phyloP scores from a whole-genome alignment of 2,329 filamentous ascomycete species.

The Xylaria polymorpha region DNA sequence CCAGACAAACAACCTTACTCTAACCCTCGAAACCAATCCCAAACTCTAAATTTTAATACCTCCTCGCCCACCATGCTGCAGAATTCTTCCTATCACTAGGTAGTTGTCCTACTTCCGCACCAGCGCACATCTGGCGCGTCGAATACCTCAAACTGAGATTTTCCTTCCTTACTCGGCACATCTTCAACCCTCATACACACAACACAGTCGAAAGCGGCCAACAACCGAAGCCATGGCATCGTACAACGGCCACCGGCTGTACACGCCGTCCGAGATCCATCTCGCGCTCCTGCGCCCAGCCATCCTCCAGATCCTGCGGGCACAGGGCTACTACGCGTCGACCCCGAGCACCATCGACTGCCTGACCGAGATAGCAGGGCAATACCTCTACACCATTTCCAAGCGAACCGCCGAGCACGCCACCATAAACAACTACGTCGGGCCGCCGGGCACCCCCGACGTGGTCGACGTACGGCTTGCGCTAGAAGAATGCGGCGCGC shows the following conservation, averaged over 20 bases:
- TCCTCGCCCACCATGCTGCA: not conserved
- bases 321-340: slow-evolving; percentile 87
- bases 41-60: not conserved
- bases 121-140: not conserved
- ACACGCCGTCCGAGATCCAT: slow-evolving; percentile 47
- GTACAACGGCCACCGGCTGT: slow-evolving; percentile 38
- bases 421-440: slow-evolving; percentile 71
- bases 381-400: slow-evolving; percentile 82
- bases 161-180: not conserved
- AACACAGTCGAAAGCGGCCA: not conserved
- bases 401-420: slow-evolving; percentile 78
- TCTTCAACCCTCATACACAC: not conserved
- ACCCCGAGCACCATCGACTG: slow-evolving; percentile 86
- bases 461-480: slow-evolving; percentile 87
- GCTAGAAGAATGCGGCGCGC: slow-evolving; percentile 80
- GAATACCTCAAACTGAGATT: not conserved
- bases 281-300: slow-evolving; percentile 86
- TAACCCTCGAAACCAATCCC: not conserved
- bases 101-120: not conserved
- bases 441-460: slow-evolving; percentile 65
- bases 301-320: slow-evolving; percentile 90
- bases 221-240: slow-evolving; percentile 42
- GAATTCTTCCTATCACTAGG: not conserved
- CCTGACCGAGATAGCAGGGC: slow-evolving; percentile 85
- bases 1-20: not conserved